These are phyloP conservation scores for Mycena rebaudengoi DNA, from an alignment of 768 basidiomycete genomes.

Conservation along the genomic window DNA sequence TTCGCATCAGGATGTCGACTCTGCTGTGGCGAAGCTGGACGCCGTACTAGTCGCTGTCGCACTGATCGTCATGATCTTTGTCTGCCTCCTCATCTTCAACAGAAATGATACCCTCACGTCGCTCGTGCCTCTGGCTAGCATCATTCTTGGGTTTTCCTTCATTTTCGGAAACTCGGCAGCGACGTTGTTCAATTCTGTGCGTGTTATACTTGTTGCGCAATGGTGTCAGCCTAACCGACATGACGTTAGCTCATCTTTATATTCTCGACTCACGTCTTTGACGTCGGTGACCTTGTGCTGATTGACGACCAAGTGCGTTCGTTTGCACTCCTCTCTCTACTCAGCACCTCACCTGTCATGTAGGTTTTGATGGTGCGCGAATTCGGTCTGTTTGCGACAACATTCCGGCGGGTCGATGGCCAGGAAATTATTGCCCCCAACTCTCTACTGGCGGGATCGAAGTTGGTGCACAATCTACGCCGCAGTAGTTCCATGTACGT, in stretches of 20 bases:
- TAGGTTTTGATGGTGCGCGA: slow-evolving; percentile 68
- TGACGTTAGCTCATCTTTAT: slow-evolving; percentile 76
- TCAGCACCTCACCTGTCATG: slow-evolving; percentile 27
- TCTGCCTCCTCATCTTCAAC: slow-evolving; percentile 81
- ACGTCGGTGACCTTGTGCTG: slow-evolving; percentile 84
- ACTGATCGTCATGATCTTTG: slow-evolving; percentile 67
- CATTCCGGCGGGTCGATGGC: slow-evolving; percentile 82
- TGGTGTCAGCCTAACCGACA: neutral
- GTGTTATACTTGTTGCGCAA: slow-evolving; percentile 35
- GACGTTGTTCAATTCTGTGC: slow-evolving; percentile 73
- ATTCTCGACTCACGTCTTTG: slow-evolving; percentile 87
- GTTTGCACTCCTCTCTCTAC: slow-evolving; percentile 1
- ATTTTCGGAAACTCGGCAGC: slow-evolving; percentile 86
- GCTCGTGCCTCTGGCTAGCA: slow-evolving; percentile 80
- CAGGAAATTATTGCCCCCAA: slow-evolving; percentile 85
- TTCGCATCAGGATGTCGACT: slow-evolving; percentile 65
- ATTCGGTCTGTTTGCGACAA: slow-evolving; percentile 83
- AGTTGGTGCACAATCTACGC: slow-evolving; percentile 81
- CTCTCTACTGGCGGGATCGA: slow-evolving; percentile 70
- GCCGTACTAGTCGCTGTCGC: slow-evolving; percentile 71
- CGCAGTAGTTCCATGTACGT: slow-evolving; percentile 78
- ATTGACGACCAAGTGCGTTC: slow-evolving; percentile 71
- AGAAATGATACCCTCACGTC: slow-evolving; percentile 70
- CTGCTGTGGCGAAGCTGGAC: slow-evolving; percentile 80
- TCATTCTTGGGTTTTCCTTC: slow-evolving; percentile 86